phyloP scores from a whole-genome alignment of 306 rosid species.

The Trifolium pratense region DNA sequence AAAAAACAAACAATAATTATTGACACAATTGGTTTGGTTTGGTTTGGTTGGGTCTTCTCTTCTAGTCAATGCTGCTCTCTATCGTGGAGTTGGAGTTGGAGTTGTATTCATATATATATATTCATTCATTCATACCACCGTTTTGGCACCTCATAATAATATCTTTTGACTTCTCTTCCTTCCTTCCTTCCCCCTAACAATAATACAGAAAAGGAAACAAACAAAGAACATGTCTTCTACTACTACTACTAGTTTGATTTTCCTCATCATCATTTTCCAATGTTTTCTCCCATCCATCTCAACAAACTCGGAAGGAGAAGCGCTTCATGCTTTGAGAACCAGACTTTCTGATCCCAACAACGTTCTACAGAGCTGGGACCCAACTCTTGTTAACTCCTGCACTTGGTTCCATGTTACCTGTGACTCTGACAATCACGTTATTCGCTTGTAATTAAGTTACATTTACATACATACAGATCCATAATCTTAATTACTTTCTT shows the following conservation, averaged over 20 bases:
- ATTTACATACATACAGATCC: slow-evolving; percentile 14
- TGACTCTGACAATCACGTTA: slow-evolving; percentile 75
- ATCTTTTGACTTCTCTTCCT: no score
- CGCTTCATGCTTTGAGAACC: slow-evolving; percentile 82
- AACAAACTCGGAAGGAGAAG: slow-evolving; percentile 67
- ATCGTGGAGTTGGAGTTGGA: no score
- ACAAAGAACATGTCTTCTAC: no score
- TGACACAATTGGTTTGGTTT: no score
- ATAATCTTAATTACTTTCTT: not conserved
- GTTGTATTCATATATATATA: no score
- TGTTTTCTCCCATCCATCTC: slow-evolving; percentile 45
- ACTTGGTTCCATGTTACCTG: slow-evolving; percentile 98
- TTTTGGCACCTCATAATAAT: no score
- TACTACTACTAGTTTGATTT: not conserved
- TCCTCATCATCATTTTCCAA: slow-evolving; percentile 39
- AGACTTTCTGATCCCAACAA: slow-evolving; percentile 78
- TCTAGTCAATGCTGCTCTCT: no score
- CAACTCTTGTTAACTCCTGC: slow-evolving; percentile 96
- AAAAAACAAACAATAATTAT: no score
- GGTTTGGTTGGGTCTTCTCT: no score
- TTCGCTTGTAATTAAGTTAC: slow-evolving; percentile 68
- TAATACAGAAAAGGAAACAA: no score
- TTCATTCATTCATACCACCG: no score
- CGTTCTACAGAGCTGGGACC: slow-evolving; percentile 98
- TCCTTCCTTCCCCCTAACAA: no score